Conservation (phyloP, 2,329 filamentous ascomycete species). For the Sporothrix phasma region DNA sequence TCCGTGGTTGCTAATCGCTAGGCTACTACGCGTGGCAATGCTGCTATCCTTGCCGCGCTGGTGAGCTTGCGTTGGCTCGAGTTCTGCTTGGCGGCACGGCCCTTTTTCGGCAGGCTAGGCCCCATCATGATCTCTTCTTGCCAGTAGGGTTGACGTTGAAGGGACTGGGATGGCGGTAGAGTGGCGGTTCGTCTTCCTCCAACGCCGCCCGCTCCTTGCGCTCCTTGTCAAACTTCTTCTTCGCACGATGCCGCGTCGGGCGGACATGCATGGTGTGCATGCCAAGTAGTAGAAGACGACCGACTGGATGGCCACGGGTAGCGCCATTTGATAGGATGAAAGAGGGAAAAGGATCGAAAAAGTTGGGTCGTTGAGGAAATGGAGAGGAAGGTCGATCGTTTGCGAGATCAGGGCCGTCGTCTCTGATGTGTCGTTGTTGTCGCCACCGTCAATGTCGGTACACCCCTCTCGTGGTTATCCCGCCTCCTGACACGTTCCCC, state of each 20-base stretch:
- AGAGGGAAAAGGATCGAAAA: not conserved
- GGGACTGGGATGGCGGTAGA: slow-evolving; percentile 70
- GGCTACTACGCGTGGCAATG: slow-evolving; percentile 30
- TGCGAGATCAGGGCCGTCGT: not conserved
- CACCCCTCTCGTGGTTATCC: slow-evolving; percentile 27
- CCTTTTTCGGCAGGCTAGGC: slow-evolving; percentile 59
- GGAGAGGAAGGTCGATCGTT: not conserved
- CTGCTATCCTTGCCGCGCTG: slow-evolving; percentile 47
- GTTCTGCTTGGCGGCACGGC: slow-evolving; percentile 42
- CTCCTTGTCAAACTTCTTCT: slow-evolving; percentile 58
- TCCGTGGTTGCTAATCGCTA: slow-evolving; percentile 28
- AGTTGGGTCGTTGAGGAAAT: not conserved
- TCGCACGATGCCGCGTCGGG: slow-evolving; percentile 60
- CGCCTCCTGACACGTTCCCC: slow-evolving; percentile 23
- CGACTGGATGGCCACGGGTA: slow-evolving; percentile 57
- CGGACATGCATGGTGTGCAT: slow-evolving; percentile 68
- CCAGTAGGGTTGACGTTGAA: slow-evolving; percentile 86
- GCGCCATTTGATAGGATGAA: slow-evolving; percentile 32
- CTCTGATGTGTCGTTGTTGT: not conserved
- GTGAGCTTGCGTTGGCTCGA: slow-evolving; percentile 51
- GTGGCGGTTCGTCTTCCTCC: slow-evolving; percentile 58
- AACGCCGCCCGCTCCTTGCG: slow-evolving; percentile 54
- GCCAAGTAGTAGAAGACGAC: slow-evolving; percentile 69
- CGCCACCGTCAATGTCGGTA: not conserved
- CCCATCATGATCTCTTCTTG: slow-evolving; percentile 75